Percentiles rank a stretch among this genome's conserved stretches.
Conservation (phyloP, 768 basidiomycete species). For the Amanita polypyramis region DNA sequence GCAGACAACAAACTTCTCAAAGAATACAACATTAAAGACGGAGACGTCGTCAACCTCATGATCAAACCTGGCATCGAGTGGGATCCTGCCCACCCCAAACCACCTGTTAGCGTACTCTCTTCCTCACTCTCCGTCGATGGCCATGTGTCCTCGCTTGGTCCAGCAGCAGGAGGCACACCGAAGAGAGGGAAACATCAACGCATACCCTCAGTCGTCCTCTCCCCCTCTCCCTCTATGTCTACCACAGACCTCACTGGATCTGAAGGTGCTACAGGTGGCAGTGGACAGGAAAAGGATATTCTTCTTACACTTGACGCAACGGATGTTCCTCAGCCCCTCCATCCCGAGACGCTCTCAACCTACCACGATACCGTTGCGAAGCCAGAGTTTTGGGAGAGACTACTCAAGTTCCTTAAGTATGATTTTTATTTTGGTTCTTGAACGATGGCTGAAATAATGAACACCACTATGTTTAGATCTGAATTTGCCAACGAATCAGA, state of each 20-base stretch:
- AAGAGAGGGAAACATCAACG: slow-evolving; percentile 43
- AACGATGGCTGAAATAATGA: slow-evolving; percentile 1
- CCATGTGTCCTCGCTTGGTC: slow-evolving; percentile 18
- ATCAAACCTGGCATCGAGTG: slow-evolving; percentile 67
- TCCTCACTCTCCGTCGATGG: slow-evolving; percentile 14
- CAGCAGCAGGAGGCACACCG: slow-evolving; percentile 10
- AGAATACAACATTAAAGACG: slow-evolving; percentile 80
- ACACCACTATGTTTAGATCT: slow-evolving; percentile 25
- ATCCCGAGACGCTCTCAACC: slow-evolving; percentile 36
- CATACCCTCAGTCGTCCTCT: slow-evolving; percentile 70
- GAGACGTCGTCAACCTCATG: slow-evolving; percentile 78
- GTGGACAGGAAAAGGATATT: slow-evolving; percentile 45
- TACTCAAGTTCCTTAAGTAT: slow-evolving; percentile 57
- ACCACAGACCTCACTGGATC: not conserved
- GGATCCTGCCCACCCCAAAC: slow-evolving; percentile 35
- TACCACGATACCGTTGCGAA: slow-evolving; percentile 65
- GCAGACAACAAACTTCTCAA: slow-evolving; percentile 81
- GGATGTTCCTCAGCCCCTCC: slow-evolving; percentile 27
- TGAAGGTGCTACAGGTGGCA: slow-evolving; percentile 11
- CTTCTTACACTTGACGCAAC: slow-evolving; percentile 55
- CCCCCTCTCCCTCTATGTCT: slow-evolving; percentile 61
- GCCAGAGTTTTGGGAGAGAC: slow-evolving; percentile 71
- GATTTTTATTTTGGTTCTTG: slow-evolving; percentile 13
- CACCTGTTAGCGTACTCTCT: slow-evolving; percentile 16
- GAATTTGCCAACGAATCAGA: slow-evolving; percentile 60